A percentile compares a stretch with the other conserved stretches of the same genome.
phyloP scores from a whole-genome alignment of 2,329 filamentous ascomycete species.

The Alternaria viburni region DNA sequence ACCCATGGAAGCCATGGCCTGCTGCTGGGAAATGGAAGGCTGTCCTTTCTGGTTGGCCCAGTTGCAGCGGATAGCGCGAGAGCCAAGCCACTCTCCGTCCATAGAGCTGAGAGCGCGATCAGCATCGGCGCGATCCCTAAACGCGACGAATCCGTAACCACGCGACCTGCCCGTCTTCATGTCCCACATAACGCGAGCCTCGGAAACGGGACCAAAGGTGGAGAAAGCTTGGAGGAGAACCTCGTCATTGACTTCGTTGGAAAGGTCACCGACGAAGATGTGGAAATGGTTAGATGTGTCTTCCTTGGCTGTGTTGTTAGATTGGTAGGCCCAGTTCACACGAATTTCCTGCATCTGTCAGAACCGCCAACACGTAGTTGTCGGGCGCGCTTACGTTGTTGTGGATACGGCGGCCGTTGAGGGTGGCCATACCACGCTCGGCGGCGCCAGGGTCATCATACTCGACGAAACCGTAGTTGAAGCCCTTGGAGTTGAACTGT shows the following conservation, averaged over 20 bases:
- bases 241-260: constrained; percentile 98
- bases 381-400: constrained; percentile 73
- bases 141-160: constrained; percentile 97
- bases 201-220: constrained; percentile 92
- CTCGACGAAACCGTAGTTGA: constrained; percentile 99
- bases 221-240: constrained; percentile 92
- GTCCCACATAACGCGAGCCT: constrained; percentile 99
- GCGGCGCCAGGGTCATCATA: constrained; percentile 97
- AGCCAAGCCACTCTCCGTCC: constrained; percentile 99
- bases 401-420: constrained; percentile 94
- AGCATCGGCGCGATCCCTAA: constrained; percentile 89
- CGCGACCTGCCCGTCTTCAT: constrained; percentile 99
- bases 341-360: constrained; percentile 79
- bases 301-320: constrained; percentile 91
- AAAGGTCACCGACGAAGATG: constrained; percentile 97
- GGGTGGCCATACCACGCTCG: constrained; percentile 94
- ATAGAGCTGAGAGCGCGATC: constrained; percentile 97
- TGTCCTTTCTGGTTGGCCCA: constrained; percentile 99
- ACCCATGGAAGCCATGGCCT: constrained; percentile 95
- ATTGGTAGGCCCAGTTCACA: constrained; percentile 99
- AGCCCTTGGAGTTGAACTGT: constrained; percentile 69
- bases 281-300: constrained; percentile 99
- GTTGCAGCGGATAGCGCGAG: constrained; percentile 97
- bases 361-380: constrained; percentile 15
- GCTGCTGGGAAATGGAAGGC: constrained; percentile 96